Evolutionary conservation across 2,329 filamentous ascomycete genomes (phyloP), one percentile per base, ranked within the genome.

Genomic region (Ceratocystis ficicola): DNA sequence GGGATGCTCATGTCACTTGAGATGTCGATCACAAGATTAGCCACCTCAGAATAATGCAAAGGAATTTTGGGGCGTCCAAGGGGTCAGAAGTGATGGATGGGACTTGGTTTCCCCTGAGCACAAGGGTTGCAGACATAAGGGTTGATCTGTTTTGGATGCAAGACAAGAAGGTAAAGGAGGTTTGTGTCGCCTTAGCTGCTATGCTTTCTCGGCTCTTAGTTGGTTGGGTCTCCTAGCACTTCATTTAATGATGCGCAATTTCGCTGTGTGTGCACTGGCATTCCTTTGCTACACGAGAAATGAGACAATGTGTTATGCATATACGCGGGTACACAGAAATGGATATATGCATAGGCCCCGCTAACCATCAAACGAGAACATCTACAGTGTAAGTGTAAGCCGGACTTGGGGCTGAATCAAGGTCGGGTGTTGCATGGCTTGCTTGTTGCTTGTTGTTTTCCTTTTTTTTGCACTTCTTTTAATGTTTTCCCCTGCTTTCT

Each of bases 21-120:
- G 28, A 22, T 36, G 55, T 59, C 55, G 55, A 59, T 59, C 55
- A 36, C 55, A 36, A 59, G 55, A 59, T 59, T 28, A 59, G 20
- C 55, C 22, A 28, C 8, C 22, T 48, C 20, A 28, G 8, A 28
- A 36, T 59, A 32, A 59, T 36, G 52, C 52, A 50, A 50, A 52
- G 48, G 48, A 25, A 52, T 25, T 25, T 20, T 3, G 12, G 48
- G 20, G 48, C n/a, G 48, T 5, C 17, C n/a, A 22, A n/a, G n/a
- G 3, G 32, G 7, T 1, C 52, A 57, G 30, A 57, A 57, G 52
- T 57, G 25, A n/a, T n/a, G n/a, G 22, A 12, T 15, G 48, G 15
- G 8, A 28, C 25, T 22, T 32, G 10, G 15, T 7, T 8, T 10
- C 55, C 55, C 25, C 55, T 36, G 30, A 59, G 55, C 28, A 32